Evolutionary conservation across 306 rosid genomes (phyloP).

Genomic region (Cucumis sativus): Cucumber_9930_V3 NC_026655.2:23728501-23729000

Average conservation of each 20-base stretch:
- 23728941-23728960: neutral
- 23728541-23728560: conserved; percentile 87
- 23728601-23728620: conserved; percentile 76
- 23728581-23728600: conserved; percentile 63
- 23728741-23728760: neutral
- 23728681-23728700: neutral
- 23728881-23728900: conserved; percentile 35
- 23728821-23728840: conserved; percentile 79
- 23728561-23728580: conserved; percentile 83
- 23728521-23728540: conserved; percentile 86
- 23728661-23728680: too few relatives aligned
- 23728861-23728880: conserved; percentile 66
- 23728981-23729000: neutral
- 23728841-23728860: conserved; percentile 66
- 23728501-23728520: conserved; percentile 70
- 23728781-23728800: neutral
- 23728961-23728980: neutral
- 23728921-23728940: neutral
- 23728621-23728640: conserved; percentile 44
- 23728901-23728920: neutral
- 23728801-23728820: conserved; percentile 66
- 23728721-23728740: neutral
- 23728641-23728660: neutral
- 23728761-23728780: neutral
- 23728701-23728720: neutral